Percentiles rank a stretch among this genome's conserved stretches.
These are phyloP conservation scores for Pythium oligandrum DNA, from an alignment of 352 stramenopile genomes.

Conservation along the genomic window DNA sequence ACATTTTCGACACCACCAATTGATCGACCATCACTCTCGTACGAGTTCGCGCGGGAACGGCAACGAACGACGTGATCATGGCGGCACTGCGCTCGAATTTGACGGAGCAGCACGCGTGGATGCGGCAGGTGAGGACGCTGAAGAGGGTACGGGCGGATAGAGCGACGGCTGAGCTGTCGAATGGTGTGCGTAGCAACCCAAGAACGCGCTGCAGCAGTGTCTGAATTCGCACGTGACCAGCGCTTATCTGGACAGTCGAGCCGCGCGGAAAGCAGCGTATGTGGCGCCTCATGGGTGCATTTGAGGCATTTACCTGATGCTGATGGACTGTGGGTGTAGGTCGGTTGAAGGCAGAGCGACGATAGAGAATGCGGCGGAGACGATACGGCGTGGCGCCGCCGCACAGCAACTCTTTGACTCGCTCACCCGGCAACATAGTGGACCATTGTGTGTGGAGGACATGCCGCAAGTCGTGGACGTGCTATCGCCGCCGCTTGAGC, in stretches of 20 bases:
- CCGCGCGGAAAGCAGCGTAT: constrained; percentile 39
- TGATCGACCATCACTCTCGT: constrained; percentile 4
- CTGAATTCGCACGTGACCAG: constrained; percentile 78
- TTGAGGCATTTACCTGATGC: constrained; percentile 2
- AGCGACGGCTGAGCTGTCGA: neutral
- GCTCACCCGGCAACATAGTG: constrained; percentile 4
- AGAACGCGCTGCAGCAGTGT: constrained; percentile 60
- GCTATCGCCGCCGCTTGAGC: constrained; percentile 7
- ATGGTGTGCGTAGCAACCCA: constrained; percentile 16
- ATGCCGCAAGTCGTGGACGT: constrained; percentile 4
- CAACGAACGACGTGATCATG: constrained; percentile 2
- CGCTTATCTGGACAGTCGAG: constrained; percentile 56
- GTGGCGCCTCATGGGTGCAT: constrained; percentile 5
- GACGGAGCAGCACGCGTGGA: constrained; percentile 2
- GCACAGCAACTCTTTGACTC: constrained; percentile 11
- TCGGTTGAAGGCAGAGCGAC: constrained; percentile 2
- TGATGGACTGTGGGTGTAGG: constrained; percentile 5
- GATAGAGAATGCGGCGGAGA: constrained; percentile 8
- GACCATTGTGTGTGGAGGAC: constrained; percentile 1
- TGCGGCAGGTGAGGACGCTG: neutral
- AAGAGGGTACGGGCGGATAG: constrained; percentile 1
- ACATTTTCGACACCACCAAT: too few relatives aligned
- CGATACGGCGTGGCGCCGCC: constrained; percentile 15
- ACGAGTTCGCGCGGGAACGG: neutral
- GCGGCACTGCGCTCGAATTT: neutral